Conservation (phyloP, 441 rosid genomes). For the Mallotus japonicus region DNA sequence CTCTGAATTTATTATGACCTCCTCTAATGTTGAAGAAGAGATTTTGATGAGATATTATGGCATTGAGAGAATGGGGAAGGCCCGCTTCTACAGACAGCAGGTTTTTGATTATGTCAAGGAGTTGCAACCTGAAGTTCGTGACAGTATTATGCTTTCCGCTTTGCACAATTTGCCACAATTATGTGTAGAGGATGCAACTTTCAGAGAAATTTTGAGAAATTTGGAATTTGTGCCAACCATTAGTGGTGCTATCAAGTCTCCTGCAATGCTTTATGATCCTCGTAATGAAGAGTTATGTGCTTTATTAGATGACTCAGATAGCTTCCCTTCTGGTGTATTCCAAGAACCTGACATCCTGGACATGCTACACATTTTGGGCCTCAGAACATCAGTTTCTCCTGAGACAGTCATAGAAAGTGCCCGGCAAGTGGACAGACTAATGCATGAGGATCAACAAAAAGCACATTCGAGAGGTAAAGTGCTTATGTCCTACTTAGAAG, state of each 20-base stretch:
- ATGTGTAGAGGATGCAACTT: constrained; percentile 69
- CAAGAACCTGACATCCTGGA: constrained; percentile 71
- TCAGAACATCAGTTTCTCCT: constrained; percentile 74
- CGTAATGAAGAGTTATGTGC: constrained; percentile 88
- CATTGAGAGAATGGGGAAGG: constrained; percentile 81
- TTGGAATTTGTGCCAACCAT: constrained; percentile 88
- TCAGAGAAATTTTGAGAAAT: constrained; percentile 67
- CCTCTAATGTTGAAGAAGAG: constrained; percentile 67
- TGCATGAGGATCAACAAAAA: constrained; percentile 70
- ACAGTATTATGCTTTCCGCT: constrained; percentile 75
- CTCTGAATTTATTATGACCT: constrained; percentile 58
- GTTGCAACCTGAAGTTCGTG: constrained; percentile 78
- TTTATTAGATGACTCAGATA: constrained; percentile 77
- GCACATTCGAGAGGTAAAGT: constrained; percentile 80
- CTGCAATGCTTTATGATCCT: constrained; percentile 81
- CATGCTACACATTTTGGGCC: constrained; percentile 91
- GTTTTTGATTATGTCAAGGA: constrained; percentile 61
- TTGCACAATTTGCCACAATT: constrained; percentile 83
- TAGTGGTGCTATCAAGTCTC: constrained; percentile 63
- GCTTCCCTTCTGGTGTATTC: constrained; percentile 75
- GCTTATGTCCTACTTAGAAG: constrained; percentile 90
- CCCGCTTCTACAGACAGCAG: constrained; percentile 68
- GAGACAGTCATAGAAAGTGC: constrained; percentile 91
- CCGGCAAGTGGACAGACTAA: constrained; percentile 64
- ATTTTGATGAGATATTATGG: constrained; percentile 68